Percentiles rank a stretch among this genome's conserved stretches.
phyloP scores from a whole-genome alignment of 805 yeast species.

The Candida pseudoglaebosa region DNA sequence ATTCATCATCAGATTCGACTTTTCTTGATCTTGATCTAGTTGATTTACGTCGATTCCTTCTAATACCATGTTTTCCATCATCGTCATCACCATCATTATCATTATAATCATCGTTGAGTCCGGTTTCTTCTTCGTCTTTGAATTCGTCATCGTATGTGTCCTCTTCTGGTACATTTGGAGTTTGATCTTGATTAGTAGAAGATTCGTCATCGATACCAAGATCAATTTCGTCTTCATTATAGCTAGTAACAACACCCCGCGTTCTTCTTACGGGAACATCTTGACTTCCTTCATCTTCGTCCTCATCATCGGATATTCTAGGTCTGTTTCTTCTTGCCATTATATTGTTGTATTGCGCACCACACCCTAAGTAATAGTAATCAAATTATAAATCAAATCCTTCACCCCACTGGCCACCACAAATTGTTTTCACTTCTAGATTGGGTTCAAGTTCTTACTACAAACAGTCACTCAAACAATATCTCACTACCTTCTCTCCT shows the following conservation, averaged over 20 bases:
- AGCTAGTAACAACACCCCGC: conserved; percentile 4
- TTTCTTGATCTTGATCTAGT: conserved; percentile 11
- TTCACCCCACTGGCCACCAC: not conserved
- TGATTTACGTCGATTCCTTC: conserved; percentile 3
- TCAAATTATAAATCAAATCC: not conserved
- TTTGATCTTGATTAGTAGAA: too few relatives aligned
- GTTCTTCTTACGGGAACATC: conserved; percentile 8
- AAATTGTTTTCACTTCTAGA: too few relatives aligned
- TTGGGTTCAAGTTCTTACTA: too few relatives aligned
- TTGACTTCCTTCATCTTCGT: conserved; percentile 5
- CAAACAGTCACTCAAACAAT: too few relatives aligned
- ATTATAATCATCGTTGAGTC: conserved; percentile 6
- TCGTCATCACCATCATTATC: conserved; percentile 9
- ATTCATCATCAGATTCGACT: conserved; percentile 7
- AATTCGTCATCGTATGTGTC: conserved; percentile 10
- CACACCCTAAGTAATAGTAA: not conserved
- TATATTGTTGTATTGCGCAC: conserved; percentile 8
- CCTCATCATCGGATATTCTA: conserved; percentile 10
- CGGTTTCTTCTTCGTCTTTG: conserved; percentile 11
- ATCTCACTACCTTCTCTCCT: too few relatives aligned
- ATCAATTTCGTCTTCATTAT: conserved; percentile 6
- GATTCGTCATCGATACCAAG: conserved; percentile 3
- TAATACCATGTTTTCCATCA: too few relatives aligned
- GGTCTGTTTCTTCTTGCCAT: conserved; percentile 16
- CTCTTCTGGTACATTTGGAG: not conserved